Evolutionary conservation across 768 basidiomycete species (phyloP).

Genomic region (Dacryopinax spathularia): DNA sequence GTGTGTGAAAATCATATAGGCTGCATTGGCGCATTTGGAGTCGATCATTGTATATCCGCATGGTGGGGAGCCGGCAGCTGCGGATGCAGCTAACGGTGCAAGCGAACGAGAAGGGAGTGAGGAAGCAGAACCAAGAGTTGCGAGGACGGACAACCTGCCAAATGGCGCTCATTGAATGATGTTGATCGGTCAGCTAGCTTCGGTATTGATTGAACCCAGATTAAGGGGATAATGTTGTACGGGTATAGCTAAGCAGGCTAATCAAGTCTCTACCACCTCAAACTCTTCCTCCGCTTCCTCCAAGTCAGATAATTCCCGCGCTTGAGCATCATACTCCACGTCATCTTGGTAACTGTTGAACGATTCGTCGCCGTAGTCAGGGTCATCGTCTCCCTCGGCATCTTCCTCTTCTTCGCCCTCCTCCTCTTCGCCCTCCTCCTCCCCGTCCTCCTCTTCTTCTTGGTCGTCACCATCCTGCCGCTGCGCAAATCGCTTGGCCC

Average conservation of each 20-base stretch:
- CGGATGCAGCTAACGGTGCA: background rate
- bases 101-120: background rate
- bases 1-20: conserved; percentile 32
- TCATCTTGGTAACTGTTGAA: background rate
- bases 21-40: conserved; percentile 68
- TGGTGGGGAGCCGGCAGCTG: background rate
- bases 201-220: background rate
- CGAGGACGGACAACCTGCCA: background rate
- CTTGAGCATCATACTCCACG: background rate
- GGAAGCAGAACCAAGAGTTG: background rate
- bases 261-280: background rate
- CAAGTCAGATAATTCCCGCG: background rate
- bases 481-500: background rate
- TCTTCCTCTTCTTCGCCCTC: background rate
- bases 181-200: background rate
- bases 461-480: background rate
- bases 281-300: background rate
- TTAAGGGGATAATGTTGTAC: background rate
- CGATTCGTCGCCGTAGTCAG: background rate
- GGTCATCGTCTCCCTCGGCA: background rate
- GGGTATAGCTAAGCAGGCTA: background rate
- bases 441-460: background rate
- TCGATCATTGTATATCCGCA: conserved; percentile 56
- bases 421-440: background rate
- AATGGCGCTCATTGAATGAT: background rate